These are phyloP conservation scores for Candida dendrica DNA, from an alignment of 805 yeast genomes.

Conservation along the genomic window DNA sequence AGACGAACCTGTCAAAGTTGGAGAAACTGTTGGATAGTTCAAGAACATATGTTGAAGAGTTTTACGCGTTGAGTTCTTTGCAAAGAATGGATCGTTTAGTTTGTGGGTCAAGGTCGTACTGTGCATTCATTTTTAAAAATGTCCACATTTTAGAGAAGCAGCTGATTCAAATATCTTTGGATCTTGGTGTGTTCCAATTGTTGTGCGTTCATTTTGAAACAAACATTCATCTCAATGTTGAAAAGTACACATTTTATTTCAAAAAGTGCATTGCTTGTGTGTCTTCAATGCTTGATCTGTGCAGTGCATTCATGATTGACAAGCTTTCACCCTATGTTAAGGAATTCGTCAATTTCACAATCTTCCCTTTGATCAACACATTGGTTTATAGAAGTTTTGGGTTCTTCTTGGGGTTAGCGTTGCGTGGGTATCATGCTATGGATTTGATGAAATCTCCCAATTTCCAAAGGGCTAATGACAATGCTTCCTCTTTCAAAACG, in stretches of 20 bases:
- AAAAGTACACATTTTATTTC: constrained; percentile 6
- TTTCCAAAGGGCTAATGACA: background rate
- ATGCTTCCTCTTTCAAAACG: background rate
- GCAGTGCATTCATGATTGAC: constrained; percentile 6
- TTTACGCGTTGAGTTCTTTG: constrained; percentile 1
- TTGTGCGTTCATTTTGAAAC: constrained; percentile 10
- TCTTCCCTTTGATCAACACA: constrained; percentile 6
- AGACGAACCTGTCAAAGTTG: constrained; percentile 6
- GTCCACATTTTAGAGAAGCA: constrained; percentile 5
- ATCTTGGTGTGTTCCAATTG: constrained; percentile 5
- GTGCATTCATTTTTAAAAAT: constrained; percentile 6
- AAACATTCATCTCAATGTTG: constrained; percentile 5
- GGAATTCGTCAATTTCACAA: constrained; percentile 6
- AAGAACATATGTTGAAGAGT: constrained; percentile 6
- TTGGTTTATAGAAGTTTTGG: constrained; percentile 3
- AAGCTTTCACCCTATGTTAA: constrained; percentile 4
- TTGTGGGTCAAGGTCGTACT: constrained; percentile 4
- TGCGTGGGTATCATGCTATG: constrained; percentile 12
- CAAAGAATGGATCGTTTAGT: background rate
- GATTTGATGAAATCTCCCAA: constrained; percentile 6
- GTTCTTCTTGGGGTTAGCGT: constrained; percentile 1
- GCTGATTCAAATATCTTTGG: constrained; percentile 6
- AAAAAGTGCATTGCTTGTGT: background rate
- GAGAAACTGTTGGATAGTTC: constrained; percentile 3
- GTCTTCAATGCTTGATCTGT: constrained; percentile 4